Base-by-base conservation (phyloP, 2,329 filamentous ascomycete genomes). In the Alternaria sp. region DNA sequence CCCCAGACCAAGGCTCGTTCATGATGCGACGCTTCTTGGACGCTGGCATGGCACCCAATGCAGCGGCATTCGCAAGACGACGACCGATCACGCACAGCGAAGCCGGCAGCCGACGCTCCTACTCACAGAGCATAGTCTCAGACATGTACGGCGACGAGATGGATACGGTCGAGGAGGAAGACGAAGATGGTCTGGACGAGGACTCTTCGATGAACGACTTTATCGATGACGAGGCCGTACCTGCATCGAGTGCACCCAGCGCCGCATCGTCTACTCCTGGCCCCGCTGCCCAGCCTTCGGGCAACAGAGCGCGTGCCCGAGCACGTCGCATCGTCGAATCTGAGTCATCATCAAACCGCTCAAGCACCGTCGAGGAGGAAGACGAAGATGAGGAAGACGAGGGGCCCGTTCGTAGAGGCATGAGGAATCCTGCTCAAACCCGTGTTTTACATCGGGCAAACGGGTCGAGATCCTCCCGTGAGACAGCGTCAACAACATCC, bases 171-270 rank as follows among this genome's bases (percentile, higher is more conserved):
- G 79, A 81, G 57, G 81, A 82, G 61, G 79, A 82, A 69, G 80
- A 82, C 55, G 81, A 82, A 50, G 79, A 81, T 23, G 79, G 71
- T 5, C 47, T 74, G 6, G 76, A 79, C 23, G 68, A 78, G 46
- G 78, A 81, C 55, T 81, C 80, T 2, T 81, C 79, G 8, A 81
- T 82, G 80, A 79, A 79, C 57, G 79, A 77, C 58, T 82, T 82
- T 66, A 78, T 82, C 47, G 78, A 80, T 45, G 78, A 81, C 44
- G 75, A 67, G n/a, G 74, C 69, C 11, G 55, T 67, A 5, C 71
- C 69, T 6, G 66, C 67, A 7, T 68, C 69, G 3, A 57, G 61
- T 40, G 77, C 78, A 25, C 62, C 69, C 12, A 72, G 67, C 30
- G 62, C 67, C 32, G 71, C 71, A 25, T 73, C 73, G 3, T 79